Evolutionary conservation across 768 basidiomycete genomes (phyloP).

Genomic region (Psilocybe cubensis): DNA sequence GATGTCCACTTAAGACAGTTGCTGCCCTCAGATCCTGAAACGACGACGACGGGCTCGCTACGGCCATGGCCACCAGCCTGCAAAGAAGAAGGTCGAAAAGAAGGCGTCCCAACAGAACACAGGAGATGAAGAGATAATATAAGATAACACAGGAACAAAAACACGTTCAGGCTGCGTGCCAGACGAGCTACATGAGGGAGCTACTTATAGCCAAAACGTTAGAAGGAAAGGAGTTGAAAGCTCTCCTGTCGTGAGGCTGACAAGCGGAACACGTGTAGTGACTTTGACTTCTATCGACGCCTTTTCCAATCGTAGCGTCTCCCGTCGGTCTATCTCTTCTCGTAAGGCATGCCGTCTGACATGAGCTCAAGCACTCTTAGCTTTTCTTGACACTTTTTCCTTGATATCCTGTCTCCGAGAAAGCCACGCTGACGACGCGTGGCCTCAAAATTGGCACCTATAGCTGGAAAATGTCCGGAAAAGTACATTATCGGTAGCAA

Average conservation of each 20-base stretch:
- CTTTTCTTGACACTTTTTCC: not conserved
- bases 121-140: not conserved
- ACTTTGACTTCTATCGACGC: not conserved
- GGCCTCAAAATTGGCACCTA: not conserved
- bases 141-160: slow-evolving; percentile 6
- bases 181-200: slow-evolving; percentile 3
- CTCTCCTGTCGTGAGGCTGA: slow-evolving; percentile 20
- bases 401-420: not conserved
- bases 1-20: not conserved
- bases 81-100: not conserved
- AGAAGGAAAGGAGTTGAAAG: slow-evolving; percentile 9
- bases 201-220: slow-evolving; percentile 10
- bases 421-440: not conserved
- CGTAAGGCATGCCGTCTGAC: not conserved
- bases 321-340: not conserved
- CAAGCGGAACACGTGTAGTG: slow-evolving; percentile 13
- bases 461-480: not conserved
- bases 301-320: not conserved
- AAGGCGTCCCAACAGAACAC: not conserved
- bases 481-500: not conserved
- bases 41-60: slow-evolving; percentile 17
- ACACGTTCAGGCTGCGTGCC: slow-evolving; percentile 8
- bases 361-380: not conserved
- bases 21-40: slow-evolving; percentile 18
- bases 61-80: slow-evolving; percentile 8